Evolutionary conservation across 2,329 filamentous ascomycete genomes (phyloP).

Genomic region (Fusarium hostae): DNA sequence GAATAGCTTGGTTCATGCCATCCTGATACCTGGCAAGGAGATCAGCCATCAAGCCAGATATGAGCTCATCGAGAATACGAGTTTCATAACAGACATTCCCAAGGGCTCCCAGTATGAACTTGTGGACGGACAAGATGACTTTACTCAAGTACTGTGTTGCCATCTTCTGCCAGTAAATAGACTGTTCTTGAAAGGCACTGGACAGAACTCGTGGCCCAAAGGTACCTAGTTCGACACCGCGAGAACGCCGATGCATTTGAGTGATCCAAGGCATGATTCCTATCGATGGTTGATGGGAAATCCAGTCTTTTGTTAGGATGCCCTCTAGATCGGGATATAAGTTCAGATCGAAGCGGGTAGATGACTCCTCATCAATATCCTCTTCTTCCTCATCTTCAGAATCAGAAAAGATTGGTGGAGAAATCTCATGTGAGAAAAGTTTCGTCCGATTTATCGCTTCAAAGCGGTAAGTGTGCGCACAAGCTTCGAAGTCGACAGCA

Average conservation of each 20-base stretch:
- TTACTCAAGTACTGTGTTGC: neutral
- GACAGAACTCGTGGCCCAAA: neutral
- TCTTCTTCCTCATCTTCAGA: neutral
- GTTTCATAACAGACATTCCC: neutral
- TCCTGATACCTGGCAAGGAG: neutral
- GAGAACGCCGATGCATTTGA: neutral
- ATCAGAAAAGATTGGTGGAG: neutral
- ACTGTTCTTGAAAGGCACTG: neutral
- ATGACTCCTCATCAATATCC: neutral
- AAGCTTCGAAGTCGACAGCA: neutral
- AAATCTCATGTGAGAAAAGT: rapidly evolving
- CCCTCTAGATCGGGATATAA: neutral
- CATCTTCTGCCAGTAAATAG: neutral
- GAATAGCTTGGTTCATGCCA: neutral
- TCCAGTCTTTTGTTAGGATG: neutral
- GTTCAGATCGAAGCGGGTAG: neutral
- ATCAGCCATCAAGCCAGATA: neutral
- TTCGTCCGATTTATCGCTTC: neutral
- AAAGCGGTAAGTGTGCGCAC: neutral
- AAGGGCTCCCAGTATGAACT: neutral
- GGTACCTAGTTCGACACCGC: neutral
- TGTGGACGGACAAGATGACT: neutral
- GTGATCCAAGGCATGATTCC: neutral
- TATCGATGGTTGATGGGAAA: neutral
- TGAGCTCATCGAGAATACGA: neutral